These are phyloP conservation scores for Bullera alba DNA, from an alignment of 768 basidiomycete genomes.

Conservation along the genomic window DNA sequence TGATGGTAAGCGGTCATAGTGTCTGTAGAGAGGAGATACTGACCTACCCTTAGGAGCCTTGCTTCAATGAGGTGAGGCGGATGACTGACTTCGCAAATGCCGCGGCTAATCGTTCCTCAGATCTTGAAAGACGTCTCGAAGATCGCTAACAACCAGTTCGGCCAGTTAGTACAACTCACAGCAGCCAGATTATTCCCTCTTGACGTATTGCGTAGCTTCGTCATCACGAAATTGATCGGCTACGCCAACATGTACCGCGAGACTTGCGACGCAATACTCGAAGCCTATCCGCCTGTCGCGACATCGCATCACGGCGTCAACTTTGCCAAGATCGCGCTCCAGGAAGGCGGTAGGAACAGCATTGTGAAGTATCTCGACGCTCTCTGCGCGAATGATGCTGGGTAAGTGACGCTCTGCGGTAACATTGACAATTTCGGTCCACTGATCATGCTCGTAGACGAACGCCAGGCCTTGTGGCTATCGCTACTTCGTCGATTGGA, in stretches of 20 bases:
- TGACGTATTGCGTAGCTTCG: conserved; percentile 23
- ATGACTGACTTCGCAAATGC: background rate
- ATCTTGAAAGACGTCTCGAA: conserved; percentile 30
- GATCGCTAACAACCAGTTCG: conserved; percentile 41
- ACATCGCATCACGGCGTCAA: conserved; percentile 40
- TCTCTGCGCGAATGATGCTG: conserved; percentile 28
- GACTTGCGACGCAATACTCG: conserved; percentile 34
- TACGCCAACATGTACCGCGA: conserved; percentile 17
- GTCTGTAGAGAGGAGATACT: background rate
- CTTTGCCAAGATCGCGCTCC: conserved; percentile 37
- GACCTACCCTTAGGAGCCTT: conserved; percentile 21
- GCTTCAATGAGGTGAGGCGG: conserved; percentile 25
- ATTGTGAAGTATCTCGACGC: conserved; percentile 34
- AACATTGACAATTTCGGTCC: background rate
- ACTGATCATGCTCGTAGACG: conserved; percentile 12
- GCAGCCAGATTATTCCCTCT: background rate
- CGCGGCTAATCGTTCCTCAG: conserved; percentile 12
- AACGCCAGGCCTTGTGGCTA: conserved; percentile 36
- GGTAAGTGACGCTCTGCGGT: conserved; percentile 15
- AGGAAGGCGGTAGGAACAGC: conserved; percentile 22
- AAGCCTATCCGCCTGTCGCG: conserved; percentile 35
- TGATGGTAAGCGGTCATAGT: conserved; percentile 22
- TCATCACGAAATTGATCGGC: conserved; percentile 40
- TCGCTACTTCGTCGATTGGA: conserved; percentile 39
- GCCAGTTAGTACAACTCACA: conserved; percentile 28